Evolutionary conservation across 352 stramenopile species (phyloP).

Genomic region (Pythium myriotylum): DNA sequence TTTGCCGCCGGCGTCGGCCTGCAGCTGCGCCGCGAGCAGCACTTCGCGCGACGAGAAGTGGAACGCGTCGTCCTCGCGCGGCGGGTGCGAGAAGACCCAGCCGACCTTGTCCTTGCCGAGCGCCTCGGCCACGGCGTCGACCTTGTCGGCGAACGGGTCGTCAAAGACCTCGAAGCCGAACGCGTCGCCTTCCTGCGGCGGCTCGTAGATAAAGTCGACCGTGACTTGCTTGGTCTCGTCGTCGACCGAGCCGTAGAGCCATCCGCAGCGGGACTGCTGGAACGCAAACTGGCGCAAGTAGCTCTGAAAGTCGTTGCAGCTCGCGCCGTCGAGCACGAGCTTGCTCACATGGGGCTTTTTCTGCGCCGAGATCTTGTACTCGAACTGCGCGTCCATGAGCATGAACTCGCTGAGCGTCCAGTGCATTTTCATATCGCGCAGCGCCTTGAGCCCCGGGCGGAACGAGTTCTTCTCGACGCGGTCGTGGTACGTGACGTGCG

Average conservation of each 20-base stretch:
- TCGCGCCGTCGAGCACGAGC: constrained; percentile 87
- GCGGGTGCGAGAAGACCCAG: constrained; percentile 97
- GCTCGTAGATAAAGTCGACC: constrained; percentile 97
- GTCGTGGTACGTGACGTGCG: constrained; percentile 77
- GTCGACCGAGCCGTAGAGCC: constrained; percentile 94
- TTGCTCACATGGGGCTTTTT: constrained; percentile 84
- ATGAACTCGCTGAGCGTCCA: constrained; percentile 98
- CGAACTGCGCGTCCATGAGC: constrained; percentile 96
- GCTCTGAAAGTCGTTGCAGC: constrained; percentile 91
- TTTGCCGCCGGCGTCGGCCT: constrained; percentile 94
- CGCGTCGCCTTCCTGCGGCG: constrained; percentile 89
- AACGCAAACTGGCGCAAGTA: constrained; percentile 92
- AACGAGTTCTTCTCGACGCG: constrained; percentile 88
- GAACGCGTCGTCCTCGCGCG: constrained; percentile 94
- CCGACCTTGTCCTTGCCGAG: constrained; percentile 93
- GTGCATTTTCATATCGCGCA: constrained; percentile 99
- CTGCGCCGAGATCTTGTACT: constrained; percentile 97
- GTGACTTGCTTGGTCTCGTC: constrained; percentile 85
- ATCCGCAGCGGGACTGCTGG: constrained; percentile 93
- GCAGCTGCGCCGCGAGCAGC: constrained; percentile 94
- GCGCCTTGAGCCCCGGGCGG: constrained; percentile 93
- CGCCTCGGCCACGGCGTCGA: constrained; percentile 84
- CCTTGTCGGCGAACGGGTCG: constrained; percentile 86
- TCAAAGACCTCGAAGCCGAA: constrained; percentile 93
- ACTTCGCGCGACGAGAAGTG: constrained; percentile 91